A percentile compares a stretch with the other conserved stretches of the same genome.
Conservation (phyloP, 2,329 filamentous ascomycete species). For the Fusarium sp. region DNA sequence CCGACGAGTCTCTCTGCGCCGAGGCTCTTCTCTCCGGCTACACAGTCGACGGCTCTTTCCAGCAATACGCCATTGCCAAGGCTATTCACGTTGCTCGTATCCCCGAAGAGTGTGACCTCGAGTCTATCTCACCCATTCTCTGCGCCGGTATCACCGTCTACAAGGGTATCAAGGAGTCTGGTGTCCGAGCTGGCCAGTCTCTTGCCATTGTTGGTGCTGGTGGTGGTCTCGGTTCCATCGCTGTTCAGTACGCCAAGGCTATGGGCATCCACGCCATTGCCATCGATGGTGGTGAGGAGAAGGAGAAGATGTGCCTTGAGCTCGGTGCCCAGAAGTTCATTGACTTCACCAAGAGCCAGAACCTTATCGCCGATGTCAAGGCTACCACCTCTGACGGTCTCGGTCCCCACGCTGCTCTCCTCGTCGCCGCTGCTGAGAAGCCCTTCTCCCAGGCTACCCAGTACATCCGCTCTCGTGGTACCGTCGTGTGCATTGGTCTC, state of each 20-base stretch:
- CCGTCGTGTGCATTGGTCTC: constrained; percentile 89
- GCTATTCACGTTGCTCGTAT: constrained; percentile 87
- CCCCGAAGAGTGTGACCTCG: constrained; percentile 80
- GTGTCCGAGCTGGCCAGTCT: constrained; percentile 78
- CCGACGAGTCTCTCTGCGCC: constrained; percentile 86
- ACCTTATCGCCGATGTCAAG: constrained; percentile 88
- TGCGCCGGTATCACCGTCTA: constrained; percentile 91
- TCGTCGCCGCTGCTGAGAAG: constrained; percentile 89
- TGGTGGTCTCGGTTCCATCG: constrained; percentile 83
- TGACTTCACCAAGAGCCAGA: constrained; percentile 82
- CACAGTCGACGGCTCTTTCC: constrained; percentile 93
- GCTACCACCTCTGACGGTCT: constrained; percentile 82
- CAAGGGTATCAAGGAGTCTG: constrained; percentile 90
- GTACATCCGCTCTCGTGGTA: constrained; percentile 86
- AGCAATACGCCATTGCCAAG: constrained; percentile 91
- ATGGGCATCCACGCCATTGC: constrained; percentile 87
- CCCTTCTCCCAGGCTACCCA: constrained; percentile 95
- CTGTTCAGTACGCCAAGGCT: constrained; percentile 88
- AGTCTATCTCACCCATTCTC: constrained; percentile 82
- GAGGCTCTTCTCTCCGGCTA: constrained; percentile 85
- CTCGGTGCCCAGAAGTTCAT: constrained; percentile 82
- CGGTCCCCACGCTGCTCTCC: constrained; percentile 87
- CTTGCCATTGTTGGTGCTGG: constrained; percentile 90
- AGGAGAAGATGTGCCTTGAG: constrained; percentile 75
- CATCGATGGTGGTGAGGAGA: constrained; percentile 87